Conservation (phyloP, 306 rosid genomes). For the Trifolium subterraneum region DNA sequence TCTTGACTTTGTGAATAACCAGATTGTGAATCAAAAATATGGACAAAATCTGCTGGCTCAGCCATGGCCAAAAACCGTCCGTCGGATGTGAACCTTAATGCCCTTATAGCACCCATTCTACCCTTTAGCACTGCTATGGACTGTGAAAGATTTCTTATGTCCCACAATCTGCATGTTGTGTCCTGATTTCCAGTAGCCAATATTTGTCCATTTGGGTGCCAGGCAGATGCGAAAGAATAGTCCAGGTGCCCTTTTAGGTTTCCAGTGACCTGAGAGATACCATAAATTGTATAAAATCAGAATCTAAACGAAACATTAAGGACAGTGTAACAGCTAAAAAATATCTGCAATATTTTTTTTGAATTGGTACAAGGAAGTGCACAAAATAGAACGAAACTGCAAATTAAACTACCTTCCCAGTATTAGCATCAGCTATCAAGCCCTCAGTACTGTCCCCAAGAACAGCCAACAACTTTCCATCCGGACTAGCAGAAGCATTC, state of each 20-base stretch:
- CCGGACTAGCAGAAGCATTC: conserved; percentile 83
- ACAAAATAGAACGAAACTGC: too few species aligned
- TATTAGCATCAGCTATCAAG: conserved; percentile 73
- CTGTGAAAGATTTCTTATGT: conserved; percentile 76
- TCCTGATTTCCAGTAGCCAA: conserved; percentile 98
- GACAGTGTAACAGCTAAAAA: not conserved
- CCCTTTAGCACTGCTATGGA: conserved; percentile 86
- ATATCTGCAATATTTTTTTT: too few species aligned
- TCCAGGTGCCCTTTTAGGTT: conserved; percentile 88
- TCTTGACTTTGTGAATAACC: conserved; percentile 73
- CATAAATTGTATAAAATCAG: conserved; percentile 6
- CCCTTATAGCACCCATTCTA: conserved; percentile 91
- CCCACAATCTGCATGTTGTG: conserved; percentile 96
- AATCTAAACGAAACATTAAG: not conserved
- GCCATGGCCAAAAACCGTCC: conserved; percentile 92
- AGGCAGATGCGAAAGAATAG: conserved; percentile 89
- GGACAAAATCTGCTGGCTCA: conserved; percentile 95
- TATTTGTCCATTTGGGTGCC: conserved; percentile 91
- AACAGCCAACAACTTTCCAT: conserved; percentile 78
- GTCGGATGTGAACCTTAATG: conserved; percentile 66
- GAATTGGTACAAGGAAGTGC: too few species aligned
- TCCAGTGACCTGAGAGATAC: conserved; percentile 52
- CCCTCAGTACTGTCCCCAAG: conserved; percentile 90
- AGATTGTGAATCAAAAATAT: conserved; percentile 59
- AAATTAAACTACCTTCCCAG: conserved; percentile 61